Evolutionary conservation across 306 rosid genomes (phyloP).

Genomic region (Prunus dulcis): DNA sequence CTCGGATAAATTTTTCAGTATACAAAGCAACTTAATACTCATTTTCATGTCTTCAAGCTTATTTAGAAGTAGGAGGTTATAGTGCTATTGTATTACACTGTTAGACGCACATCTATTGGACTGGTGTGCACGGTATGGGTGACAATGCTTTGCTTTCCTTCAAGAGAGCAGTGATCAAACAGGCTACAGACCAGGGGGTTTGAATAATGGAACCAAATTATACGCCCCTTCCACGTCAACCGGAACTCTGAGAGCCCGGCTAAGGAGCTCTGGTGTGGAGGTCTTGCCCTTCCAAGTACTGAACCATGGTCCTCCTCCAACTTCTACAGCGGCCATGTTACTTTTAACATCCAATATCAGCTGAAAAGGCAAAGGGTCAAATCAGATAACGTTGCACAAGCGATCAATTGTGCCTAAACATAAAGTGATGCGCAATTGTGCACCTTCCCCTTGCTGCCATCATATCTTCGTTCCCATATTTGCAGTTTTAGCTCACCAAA

Average conservation of each 20-base stretch:
- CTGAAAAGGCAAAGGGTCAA: slow-evolving; percentile 36
- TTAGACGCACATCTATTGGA: no score
- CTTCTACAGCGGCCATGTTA: slow-evolving; percentile 81
- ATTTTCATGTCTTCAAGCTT: no score
- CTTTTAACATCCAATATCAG: slow-evolving; percentile 70
- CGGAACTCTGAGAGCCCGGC: slow-evolving; percentile 50
- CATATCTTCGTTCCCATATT: slow-evolving; percentile 78
- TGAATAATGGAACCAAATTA: slow-evolving; percentile 50
- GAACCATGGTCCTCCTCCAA: slow-evolving; percentile 98
- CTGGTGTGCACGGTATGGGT: no score
- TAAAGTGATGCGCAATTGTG: neutral
- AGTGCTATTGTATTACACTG: no score
- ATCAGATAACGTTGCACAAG: neutral
- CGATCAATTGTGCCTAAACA: neutral
- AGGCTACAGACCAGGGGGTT: slow-evolving; percentile 84
- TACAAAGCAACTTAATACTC: no score
- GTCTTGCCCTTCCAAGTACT: slow-evolving; percentile 79
- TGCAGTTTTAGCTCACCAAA: slow-evolving; percentile 55
- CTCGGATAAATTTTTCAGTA: no score
- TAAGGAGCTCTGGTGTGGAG: slow-evolving; percentile 41
- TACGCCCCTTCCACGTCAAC: slow-evolving; percentile 51
- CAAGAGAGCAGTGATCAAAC: neutral
- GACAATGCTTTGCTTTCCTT: neutral
- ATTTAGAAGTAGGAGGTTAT: no score
- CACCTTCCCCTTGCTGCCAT: slow-evolving; percentile 91